A percentile compares a stretch with the other conserved stretches of the same genome.
phyloP scores from a whole-genome alignment of 2,329 filamentous ascomycete species.

The Epichloe aotearoae region DNA sequence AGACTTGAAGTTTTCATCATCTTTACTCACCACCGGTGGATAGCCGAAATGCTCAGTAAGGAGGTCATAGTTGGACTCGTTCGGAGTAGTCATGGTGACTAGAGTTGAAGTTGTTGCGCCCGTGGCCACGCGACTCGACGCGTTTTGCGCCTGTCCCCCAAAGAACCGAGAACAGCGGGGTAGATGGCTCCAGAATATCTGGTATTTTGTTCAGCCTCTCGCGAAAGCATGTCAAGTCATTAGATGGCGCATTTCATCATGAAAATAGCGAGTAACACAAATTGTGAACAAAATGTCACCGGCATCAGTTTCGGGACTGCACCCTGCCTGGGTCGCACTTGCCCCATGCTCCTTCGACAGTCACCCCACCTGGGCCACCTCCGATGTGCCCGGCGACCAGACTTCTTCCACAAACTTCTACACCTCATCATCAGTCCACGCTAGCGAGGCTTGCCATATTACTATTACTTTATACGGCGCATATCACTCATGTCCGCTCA shows the following conservation, averaged over 20 bases:
- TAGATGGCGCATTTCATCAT: neutral
- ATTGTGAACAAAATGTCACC: neutral
- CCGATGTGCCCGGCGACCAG: neutral
- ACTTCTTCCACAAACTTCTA: neutral
- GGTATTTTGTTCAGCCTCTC: neutral
- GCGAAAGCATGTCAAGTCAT: neutral
- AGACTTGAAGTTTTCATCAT: conserved; percentile 1
- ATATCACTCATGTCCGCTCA: neutral
- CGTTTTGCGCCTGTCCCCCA: neutral
- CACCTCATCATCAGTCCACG: neutral
- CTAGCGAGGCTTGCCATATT: too few species aligned
- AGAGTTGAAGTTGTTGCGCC: neutral
- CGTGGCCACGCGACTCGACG: conserved; percentile 11
- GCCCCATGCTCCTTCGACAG: neutral
- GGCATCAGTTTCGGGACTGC: neutral
- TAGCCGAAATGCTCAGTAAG: conserved; percentile 94
- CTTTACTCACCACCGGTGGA: conserved; percentile 63
- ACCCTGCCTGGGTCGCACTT: neutral
- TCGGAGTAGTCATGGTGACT: conserved; percentile 19
- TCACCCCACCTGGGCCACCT: conserved; percentile 4
- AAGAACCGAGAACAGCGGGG: neutral
- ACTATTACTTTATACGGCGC: neutral
- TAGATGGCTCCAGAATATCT: neutral
- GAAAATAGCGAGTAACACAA: too few species aligned
- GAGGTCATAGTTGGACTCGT: conserved; percentile 46